Evolutionary conservation across 2,329 filamentous ascomycete genomes (phyloP), one percentile per base, ranked within the genome.

Genomic region (Cordyceps pruinosa): DNA sequence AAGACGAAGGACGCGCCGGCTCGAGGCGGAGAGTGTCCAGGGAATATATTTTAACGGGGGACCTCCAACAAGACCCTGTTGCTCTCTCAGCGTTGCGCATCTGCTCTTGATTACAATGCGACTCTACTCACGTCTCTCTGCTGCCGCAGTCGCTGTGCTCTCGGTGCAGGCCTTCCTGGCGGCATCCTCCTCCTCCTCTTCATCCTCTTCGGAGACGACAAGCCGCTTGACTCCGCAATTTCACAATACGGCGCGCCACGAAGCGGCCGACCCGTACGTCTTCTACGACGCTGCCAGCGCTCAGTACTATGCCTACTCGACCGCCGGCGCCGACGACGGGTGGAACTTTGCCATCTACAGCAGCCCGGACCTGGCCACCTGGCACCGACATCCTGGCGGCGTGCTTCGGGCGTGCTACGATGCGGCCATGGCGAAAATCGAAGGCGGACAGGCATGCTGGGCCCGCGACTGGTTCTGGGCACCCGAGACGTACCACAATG

Each of bases 391-490:
- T 13, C 63, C 67, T 0, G 69, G 68, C 13, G 69, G 69, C 34
- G 68, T 68, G 15, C 50, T 72, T 17, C 68, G 65, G 42, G 67
- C 68, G 2, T 72, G 69, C 50, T 66, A 65, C 35, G 45, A 62
- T n/a, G 66, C 64, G 65, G 66, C 67, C 21, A 60, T 26, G 25
- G 32, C 34, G 15, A 15, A 5, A 19, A 23, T 35, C 10, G 46
- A 66, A 9, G 68, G 64, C 4, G 69, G 69, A 1, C 69, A 72
- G 54, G 69, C 66, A 2, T 71, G 69, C 41, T 71, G 69, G 69
- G 69, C 69, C 15, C 63, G 66, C 7, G 69, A 71, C 49, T 71
- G 69, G 69, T 61, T 61, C n/a, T 71, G 69, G 69, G 69, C 69
- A 7, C 69, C 69, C 2, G 69, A 71, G 63, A 69, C 65, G 5